Conservation (phyloP, 768 basidiomycete genomes). For the Thelephora aurantiotincta region DNA sequence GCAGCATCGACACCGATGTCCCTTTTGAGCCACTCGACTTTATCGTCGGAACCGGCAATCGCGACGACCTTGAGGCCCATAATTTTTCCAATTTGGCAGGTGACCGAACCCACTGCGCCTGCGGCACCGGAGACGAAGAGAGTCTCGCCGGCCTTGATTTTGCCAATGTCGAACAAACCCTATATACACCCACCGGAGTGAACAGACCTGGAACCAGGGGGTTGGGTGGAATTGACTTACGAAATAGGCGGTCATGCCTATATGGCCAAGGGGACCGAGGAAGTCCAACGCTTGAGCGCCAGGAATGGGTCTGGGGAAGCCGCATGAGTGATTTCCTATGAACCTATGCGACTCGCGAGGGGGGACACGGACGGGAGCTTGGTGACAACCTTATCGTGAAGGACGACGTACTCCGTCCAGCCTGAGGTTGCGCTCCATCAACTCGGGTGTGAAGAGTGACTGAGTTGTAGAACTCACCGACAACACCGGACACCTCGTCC, state of each 20-base stretch:
- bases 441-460: neutral
- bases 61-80: slow-evolving; percentile 74
- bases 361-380: slow-evolving; percentile 37
- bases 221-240: slow-evolving; percentile 25
- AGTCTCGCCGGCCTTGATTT: slow-evolving; percentile 73
- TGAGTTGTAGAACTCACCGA: slow-evolving; percentile 31
- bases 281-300: slow-evolving; percentile 64
- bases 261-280: slow-evolving; percentile 63
- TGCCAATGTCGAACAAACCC: slow-evolving; percentile 74
- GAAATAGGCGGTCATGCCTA: slow-evolving; percentile 84
- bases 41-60: slow-evolving; percentile 75
- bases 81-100: slow-evolving; percentile 73
- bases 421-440: slow-evolving; percentile 23
- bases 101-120: slow-evolving; percentile 76
- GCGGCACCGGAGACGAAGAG: slow-evolving; percentile 86
- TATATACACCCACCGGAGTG: slow-evolving; percentile 13
- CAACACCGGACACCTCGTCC: slow-evolving; percentile 48
- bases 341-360: neutral
- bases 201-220: neutral
- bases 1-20: slow-evolving; percentile 75
- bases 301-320: slow-evolving; percentile 29
- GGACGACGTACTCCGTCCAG: slow-evolving; percentile 64
- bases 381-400: slow-evolving; percentile 35
- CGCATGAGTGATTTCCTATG: neutral
- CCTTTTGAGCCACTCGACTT: slow-evolving; percentile 74